These are phyloP conservation scores for Plasmodium vivax DNA, from an alignment of 169 alveolate genomes.

Conservation along the genomic window DNA sequence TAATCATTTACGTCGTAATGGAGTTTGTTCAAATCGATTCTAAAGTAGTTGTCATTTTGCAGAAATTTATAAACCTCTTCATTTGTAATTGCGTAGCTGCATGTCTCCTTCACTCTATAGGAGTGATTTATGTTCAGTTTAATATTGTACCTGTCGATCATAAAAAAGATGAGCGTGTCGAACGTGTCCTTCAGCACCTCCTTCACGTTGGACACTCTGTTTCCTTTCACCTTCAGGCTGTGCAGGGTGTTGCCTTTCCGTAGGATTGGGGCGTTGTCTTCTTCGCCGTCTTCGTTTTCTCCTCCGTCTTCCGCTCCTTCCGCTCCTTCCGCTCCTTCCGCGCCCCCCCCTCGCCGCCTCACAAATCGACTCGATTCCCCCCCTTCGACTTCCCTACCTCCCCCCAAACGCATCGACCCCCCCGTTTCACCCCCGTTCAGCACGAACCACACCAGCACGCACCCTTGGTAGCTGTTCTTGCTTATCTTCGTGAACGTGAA, in stretches of 20 bases:
- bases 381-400: too few relatives aligned
- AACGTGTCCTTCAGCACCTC: constrained; percentile 27
- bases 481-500: constrained; percentile 13
- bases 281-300: too few relatives aligned
- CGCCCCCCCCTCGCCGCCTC: not conserved
- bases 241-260: not conserved
- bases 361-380: not conserved
- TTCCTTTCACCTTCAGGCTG: constrained; percentile 16
- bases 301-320: not conserved
- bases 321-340: too few relatives aligned
- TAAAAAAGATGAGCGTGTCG: constrained; percentile 21
- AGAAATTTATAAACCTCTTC: constrained; percentile 38
- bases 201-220: not conserved
- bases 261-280: too few relatives aligned
- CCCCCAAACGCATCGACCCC: not conserved
- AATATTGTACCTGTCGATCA: constrained; percentile 22
- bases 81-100: constrained; percentile 3
- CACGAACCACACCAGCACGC: not conserved
- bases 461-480: constrained; percentile 19
- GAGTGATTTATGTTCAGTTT: constrained; percentile 26
- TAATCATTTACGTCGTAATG: constrained; percentile 42
- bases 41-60: constrained; percentile 3
- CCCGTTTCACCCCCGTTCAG: not conserved
- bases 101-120: constrained; percentile 5
- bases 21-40: constrained; percentile 41